These are phyloP conservation scores for Thozetella sp. DNA, from an alignment of 495 filamentous ascomycete species.

Conservation along the genomic window DNA sequence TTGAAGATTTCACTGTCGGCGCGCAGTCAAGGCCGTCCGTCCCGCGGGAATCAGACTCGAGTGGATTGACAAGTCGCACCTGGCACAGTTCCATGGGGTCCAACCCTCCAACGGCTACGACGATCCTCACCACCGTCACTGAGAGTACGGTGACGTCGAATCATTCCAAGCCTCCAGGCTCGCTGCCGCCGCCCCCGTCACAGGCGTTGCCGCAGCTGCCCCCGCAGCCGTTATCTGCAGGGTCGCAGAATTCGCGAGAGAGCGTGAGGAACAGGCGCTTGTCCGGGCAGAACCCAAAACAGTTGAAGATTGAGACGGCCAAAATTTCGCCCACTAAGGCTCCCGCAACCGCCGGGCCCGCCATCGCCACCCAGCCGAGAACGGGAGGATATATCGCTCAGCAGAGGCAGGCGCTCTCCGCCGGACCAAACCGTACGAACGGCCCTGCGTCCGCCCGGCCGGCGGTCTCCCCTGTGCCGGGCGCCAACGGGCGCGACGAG, in stretches of 20 bases:
- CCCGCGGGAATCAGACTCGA: constrained; percentile 88
- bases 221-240: constrained; percentile 18
- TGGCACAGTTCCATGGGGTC: constrained; percentile 88
- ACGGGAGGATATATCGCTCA: constrained; percentile 41
- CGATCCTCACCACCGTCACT: constrained; percentile 73
- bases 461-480: constrained; percentile 29
- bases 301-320: constrained; percentile 88
- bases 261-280: constrained; percentile 79
- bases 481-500: constrained; percentile 12
- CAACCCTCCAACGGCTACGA: constrained; percentile 73
- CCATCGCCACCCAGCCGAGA: constrained; percentile 41
- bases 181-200: constrained; percentile 41
- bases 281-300: constrained; percentile 75
- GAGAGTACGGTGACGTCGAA: constrained; percentile 52
- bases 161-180: constrained; percentile 23
- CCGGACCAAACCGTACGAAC: constrained; percentile 27
- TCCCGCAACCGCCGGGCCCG: constrained; percentile 37
- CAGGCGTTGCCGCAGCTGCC: constrained; percentile 41
- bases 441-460: constrained; percentile 27
- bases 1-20: constrained; percentile 87
- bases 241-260: constrained; percentile 34
- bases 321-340: constrained; percentile 33
- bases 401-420: constrained; percentile 45
- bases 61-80: constrained; percentile 78
- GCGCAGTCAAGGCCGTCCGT: constrained; percentile 72